Conservation (phyloP, 2,329 filamentous ascomycete species). For the Teratosphaeria pseudoeucalypti region DNA sequence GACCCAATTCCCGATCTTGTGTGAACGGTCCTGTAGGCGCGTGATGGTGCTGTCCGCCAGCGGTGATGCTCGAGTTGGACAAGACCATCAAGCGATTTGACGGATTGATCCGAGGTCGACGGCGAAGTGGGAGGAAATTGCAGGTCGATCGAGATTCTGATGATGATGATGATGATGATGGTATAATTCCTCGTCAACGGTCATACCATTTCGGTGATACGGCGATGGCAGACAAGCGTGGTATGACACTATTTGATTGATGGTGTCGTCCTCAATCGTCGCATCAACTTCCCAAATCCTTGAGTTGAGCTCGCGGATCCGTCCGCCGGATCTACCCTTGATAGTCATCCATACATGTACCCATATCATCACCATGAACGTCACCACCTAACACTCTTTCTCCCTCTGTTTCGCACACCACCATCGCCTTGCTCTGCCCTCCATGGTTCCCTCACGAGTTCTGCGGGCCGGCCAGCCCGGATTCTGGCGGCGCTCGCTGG, state of each 20-base stretch:
- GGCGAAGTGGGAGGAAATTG: background rate
- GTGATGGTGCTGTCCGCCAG: background rate
- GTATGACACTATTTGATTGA: background rate
- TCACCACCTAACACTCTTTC: background rate
- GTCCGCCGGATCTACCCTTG: background rate
- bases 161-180: no score
- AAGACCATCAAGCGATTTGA: slow-evolving; percentile 4
- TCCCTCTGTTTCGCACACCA: background rate
- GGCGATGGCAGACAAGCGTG: background rate
- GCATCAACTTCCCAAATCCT: background rate
- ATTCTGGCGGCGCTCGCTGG: slow-evolving; percentile 48
- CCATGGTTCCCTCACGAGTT: background rate
- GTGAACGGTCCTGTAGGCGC: slow-evolving; percentile 7
- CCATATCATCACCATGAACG: background rate
- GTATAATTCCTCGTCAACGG: no score
- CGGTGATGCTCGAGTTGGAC: background rate
- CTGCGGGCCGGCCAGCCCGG: slow-evolving; percentile 25
- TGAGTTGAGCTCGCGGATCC: background rate
- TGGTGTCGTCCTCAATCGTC: background rate
- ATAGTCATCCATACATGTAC: background rate
- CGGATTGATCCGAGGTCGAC: background rate
- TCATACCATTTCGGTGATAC: no score
- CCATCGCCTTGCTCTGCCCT: background rate
- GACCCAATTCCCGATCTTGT: slow-evolving; percentile 18
- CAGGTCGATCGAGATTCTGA: no score